These are phyloP conservation scores for Angomonas deanei DNA, from an alignment of 208 protist species.

Conservation along the genomic window DNA sequence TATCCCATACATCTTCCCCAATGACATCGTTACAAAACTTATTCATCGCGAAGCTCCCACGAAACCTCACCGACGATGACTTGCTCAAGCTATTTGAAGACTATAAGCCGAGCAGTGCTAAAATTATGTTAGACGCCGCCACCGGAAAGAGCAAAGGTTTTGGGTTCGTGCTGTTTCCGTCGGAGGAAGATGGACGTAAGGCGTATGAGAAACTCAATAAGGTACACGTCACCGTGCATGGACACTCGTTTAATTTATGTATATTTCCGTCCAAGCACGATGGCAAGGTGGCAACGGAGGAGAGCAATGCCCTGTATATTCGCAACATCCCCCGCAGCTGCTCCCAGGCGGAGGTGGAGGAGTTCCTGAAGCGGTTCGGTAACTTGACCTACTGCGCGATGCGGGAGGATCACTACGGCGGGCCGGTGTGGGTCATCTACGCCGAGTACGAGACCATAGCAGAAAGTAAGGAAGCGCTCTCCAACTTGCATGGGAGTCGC, in stretches of 20 bases:
- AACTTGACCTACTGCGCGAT: conserved; percentile 81
- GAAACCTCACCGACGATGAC: conserved; percentile 72
- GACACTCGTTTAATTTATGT: conserved; percentile 67
- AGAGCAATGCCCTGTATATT: conserved; percentile 66
- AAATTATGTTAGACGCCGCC: conserved; percentile 88
- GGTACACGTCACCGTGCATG: conserved; percentile 39
- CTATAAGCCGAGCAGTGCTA: conserved; percentile 82
- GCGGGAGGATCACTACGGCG: conserved; percentile 82
- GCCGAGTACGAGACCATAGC: conserved; percentile 72
- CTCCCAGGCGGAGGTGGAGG: conserved; percentile 53
- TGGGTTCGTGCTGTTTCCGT: conserved; percentile 95
- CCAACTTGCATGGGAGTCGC: conserved; percentile 62
- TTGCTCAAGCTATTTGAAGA: conserved; percentile 70
- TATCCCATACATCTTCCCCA: neutral
- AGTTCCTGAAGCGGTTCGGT: conserved; percentile 61
- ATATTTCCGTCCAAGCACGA: conserved; percentile 86
- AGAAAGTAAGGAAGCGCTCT: conserved; percentile 48
- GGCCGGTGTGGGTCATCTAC: conserved; percentile 81
- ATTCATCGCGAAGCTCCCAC: conserved; percentile 95
- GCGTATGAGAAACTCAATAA: conserved; percentile 76
- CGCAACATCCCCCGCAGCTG: conserved; percentile 72
- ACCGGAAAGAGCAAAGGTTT: conserved; percentile 92
- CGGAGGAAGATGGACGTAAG: conserved; percentile 73
- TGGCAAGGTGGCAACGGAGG: conserved; percentile 54
- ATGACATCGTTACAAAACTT: conserved; percentile 93